Percentiles rank a stretch among this genome's conserved stretches.
phyloP scores from a whole-genome alignment of 2,329 filamentous ascomycete species.

The Cladophialophora chaetospira region DNA sequence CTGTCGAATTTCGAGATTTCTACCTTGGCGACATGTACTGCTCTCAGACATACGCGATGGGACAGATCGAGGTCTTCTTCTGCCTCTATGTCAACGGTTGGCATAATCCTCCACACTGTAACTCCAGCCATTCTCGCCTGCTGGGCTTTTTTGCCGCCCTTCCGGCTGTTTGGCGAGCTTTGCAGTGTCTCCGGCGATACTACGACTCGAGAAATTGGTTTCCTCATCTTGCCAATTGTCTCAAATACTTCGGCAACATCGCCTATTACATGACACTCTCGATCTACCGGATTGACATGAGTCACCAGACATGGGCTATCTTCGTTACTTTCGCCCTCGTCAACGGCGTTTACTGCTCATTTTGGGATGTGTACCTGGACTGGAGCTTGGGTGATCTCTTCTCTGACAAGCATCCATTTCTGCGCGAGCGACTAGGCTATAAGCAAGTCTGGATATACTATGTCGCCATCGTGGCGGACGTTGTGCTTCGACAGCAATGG shows the following conservation, averaged over 20 bases:
- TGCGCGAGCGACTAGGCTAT: conserved; percentile 78
- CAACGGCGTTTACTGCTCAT: conserved; percentile 79
- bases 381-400: conserved; percentile 85
- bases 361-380: conserved; percentile 97
- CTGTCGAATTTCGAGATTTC: conserved; percentile 96
- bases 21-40: conserved; percentile 98
- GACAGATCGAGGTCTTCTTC: conserved; percentile 90
- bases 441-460: conserved; percentile 85
- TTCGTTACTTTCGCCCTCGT: conserved; percentile 81
- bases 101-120: conserved; percentile 74
- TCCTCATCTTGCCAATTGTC: conserved; percentile 88
- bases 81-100: conserved; percentile 84
- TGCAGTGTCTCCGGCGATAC: conserved; percentile 91
- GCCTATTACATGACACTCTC: conserved; percentile 76
- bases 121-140: conserved; percentile 78
- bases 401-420: conserved; percentile 61
- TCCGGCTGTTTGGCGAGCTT: conserved; percentile 83
- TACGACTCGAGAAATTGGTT: conserved; percentile 83
- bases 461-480: conserved; percentile 76
- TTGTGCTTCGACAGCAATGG: conserved; percentile 88
- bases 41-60: conserved; percentile 86
- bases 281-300: conserved; percentile 73
- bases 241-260: conserved; percentile 87
- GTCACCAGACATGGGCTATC: conserved; percentile 60
- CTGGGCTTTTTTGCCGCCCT: conserved; percentile 83